A percentile compares a stretch with the other conserved stretches of the same genome.
Evolutionary conservation across 2,329 filamentous ascomycete genomes (phyloP).

Genomic region (Fusarium nygamai): DNA sequence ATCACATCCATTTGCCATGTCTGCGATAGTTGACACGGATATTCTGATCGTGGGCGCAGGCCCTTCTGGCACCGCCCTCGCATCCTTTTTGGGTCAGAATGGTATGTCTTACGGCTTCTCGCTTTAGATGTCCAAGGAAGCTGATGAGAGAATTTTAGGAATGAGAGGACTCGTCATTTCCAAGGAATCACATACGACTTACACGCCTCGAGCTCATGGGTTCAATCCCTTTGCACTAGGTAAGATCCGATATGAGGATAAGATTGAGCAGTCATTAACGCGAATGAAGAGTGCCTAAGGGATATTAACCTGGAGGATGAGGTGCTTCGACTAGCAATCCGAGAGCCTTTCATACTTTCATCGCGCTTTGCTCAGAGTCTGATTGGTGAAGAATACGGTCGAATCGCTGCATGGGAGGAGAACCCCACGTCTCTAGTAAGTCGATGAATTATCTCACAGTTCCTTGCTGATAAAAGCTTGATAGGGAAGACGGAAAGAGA

Average conservation of each 20-base stretch:
- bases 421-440: not conserved
- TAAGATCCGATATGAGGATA: fast-evolving
- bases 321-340: not conserved
- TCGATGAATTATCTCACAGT: fast-evolving
- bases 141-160: fast-evolving
- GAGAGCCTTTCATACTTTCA: not conserved
- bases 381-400: not conserved
- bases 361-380: not conserved
- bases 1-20: not conserved
- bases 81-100: not conserved
- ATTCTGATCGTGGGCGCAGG: not conserved
- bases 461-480: fast-evolving
- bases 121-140: fast-evolving
- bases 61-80: not conserved
- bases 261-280: fast-evolving
- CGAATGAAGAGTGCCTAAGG: fast-evolving
- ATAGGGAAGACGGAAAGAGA: not conserved
- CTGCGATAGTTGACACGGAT: not conserved
- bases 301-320: not conserved
- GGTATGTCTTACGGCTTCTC: fast-evolving
- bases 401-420: not conserved
- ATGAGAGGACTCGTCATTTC: not conserved
- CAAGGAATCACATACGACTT: fast-evolving
- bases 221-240: not conserved
- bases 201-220: not conserved